A percentile compares a stretch with the other conserved stretches of the same genome.
Conservation (phyloP, 1,284 basidiomycete genomes). For the Agroathelia rolfsii region DNA sequence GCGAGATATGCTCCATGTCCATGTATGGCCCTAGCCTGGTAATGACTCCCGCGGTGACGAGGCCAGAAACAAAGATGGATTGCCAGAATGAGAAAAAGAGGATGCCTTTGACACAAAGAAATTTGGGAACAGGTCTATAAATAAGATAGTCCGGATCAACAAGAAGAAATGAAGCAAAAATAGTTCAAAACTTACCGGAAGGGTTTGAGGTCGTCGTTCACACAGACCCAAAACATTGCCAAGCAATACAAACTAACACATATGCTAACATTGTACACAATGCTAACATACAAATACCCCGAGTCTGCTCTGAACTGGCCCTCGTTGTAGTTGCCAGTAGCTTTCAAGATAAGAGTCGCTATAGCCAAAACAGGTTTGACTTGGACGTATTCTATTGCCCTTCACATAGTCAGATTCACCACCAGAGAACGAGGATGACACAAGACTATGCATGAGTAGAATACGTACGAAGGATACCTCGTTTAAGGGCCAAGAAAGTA, state of each 20-base stretch:
- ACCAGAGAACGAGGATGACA: neutral
- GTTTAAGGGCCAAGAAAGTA: slow-evolving; percentile 88
- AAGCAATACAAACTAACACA: slow-evolving; percentile 77
- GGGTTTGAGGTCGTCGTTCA: slow-evolving; percentile 77
- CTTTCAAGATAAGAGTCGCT: slow-evolving; percentile 81
- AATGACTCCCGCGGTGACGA: slow-evolving; percentile 78
- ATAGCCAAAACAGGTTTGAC: slow-evolving; percentile 87
- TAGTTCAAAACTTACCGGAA: slow-evolving; percentile 51
- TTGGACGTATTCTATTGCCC: slow-evolving; percentile 83
- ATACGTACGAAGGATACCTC: slow-evolving; percentile 86
- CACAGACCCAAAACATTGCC: slow-evolving; percentile 91
- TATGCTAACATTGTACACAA: slow-evolving; percentile 73
- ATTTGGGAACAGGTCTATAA: slow-evolving; percentile 76
- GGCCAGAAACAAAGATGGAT: slow-evolving; percentile 74
- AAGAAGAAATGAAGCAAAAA: slow-evolving; percentile 2
- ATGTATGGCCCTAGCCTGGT: slow-evolving; percentile 78
- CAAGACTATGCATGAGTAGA: no score
- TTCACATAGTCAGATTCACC: slow-evolving; percentile 9
- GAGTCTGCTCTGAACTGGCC: slow-evolving; percentile 77
- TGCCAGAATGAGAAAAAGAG: slow-evolving; percentile 99
- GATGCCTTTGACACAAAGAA: slow-evolving; percentile 96
- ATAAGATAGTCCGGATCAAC: slow-evolving; percentile 1
- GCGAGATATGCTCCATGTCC: slow-evolving; percentile 83
- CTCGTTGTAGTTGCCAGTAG: slow-evolving; percentile 82
- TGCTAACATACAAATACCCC: slow-evolving; percentile 87